Conservation (phyloP, 2,329 filamentous ascomycete species). For the Trichoderma koningiopsis region DNA sequence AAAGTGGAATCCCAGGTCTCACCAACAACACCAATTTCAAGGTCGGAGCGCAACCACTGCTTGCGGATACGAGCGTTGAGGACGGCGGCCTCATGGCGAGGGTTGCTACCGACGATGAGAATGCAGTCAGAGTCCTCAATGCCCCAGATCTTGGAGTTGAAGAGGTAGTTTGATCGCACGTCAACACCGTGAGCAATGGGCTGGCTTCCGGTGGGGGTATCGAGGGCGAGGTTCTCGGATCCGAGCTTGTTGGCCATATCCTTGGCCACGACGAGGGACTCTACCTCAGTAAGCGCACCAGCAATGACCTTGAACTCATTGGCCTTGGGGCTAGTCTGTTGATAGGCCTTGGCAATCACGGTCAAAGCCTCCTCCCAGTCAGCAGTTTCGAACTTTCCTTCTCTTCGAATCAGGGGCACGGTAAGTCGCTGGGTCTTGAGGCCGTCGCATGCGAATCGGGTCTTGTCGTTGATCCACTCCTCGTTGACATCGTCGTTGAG, state of each 20-base stretch:
- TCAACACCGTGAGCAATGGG: conserved; percentile 92
- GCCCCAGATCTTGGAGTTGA: conserved; percentile 93
- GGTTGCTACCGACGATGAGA: conserved; percentile 91
- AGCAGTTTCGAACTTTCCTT: conserved; percentile 87
- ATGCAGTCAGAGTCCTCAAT: conserved; percentile 93
- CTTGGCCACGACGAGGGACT: conserved; percentile 94
- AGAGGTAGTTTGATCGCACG: conserved; percentile 89
- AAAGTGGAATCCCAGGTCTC: conserved; percentile 93
- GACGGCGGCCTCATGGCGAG: conserved; percentile 90
- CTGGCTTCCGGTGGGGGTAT: conserved; percentile 79
- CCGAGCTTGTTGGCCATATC: conserved; percentile 95
- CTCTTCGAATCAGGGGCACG: conserved; percentile 83
- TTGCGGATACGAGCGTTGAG: conserved; percentile 97
- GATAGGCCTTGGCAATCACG: conserved; percentile 80
- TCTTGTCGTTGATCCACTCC: conserved; percentile 99
- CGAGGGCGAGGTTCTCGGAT: conserved; percentile 92
- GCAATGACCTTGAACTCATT: conserved; percentile 97
- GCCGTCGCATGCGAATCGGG: conserved; percentile 93
- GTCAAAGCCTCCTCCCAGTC: conserved; percentile 95
- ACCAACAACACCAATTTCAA: conserved; percentile 89
- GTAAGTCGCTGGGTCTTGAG: conserved; percentile 95
- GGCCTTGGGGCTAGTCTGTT: conserved; percentile 76
- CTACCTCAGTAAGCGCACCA: conserved; percentile 86
- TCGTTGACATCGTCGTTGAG: conserved; percentile 98
- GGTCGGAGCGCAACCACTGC: conserved; percentile 93